Evolutionary conservation across 2,329 filamentous ascomycete species (phyloP), one percentile per base, ranked within the genome.

Genomic region (Magnaporthiopsis rhizophila): DNA sequence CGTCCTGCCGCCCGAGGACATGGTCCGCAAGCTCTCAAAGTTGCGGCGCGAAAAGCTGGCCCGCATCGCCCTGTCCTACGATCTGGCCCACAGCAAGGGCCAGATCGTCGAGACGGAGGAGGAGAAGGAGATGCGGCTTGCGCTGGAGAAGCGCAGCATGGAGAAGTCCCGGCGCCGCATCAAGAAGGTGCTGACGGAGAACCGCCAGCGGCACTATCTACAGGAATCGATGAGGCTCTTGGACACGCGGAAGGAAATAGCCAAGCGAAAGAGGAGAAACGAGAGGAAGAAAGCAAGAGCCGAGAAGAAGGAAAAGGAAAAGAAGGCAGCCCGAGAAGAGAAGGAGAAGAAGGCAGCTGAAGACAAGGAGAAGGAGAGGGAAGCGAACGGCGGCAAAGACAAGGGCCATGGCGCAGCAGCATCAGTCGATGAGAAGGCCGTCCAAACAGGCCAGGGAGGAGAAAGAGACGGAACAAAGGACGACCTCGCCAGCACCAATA

Each of bases 81-180:
- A 87, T 68, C 69, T 86, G 7, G 85, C 85, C 0, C 85, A 87
- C 69, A 81, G 78, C 74, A 86, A 86, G 72, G 84, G 82, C 1
- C 80, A 81, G 67, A 79, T 83, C 2, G 74, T 77, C 28, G 79
- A 81, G 66, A 77, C 83, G 30, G 74, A 80, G 30, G 80, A 83
- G 70, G 78, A 81, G 69, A 76, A 78, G 64, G 77, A 81, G 65
- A 77, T 81, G 61, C 74, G 80, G 61, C 74, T 77, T 65, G 77
- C 81, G 65, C 81, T 79, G 60, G 71, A 73, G n/a, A 78, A 76
- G 63, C 77, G 79, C 7, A 74, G 76, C 67, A 72, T 76, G 59
- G 79, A 83, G 65, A 78, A 76, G 64, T 75, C 79, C 66, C 84
- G 83, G 79, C 78, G 83, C 72, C 79, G 76, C 70, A 73, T 81